Conservation (phyloP, 352 stramenopile genomes). For the Pythium chondricola region DNA sequence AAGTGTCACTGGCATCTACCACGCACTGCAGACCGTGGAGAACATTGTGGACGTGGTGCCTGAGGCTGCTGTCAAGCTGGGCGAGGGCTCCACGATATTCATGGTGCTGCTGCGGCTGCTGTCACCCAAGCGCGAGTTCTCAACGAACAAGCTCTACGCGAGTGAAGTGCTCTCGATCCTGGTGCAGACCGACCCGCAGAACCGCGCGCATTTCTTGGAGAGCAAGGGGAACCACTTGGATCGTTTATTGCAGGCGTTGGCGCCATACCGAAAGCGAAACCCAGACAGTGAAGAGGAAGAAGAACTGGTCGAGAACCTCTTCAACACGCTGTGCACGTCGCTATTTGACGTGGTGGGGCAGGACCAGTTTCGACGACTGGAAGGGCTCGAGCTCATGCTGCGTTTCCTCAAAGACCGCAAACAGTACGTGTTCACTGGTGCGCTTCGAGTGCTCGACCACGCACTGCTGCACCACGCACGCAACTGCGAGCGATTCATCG, state of each 20-base stretch:
- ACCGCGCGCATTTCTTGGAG: slow-evolving; percentile 21
- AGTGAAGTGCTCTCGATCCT: slow-evolving; percentile 66
- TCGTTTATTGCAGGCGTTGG: slow-evolving; percentile 70
- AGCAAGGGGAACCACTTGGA: slow-evolving; percentile 45
- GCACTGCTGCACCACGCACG: slow-evolving; percentile 24
- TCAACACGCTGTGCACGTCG: slow-evolving; percentile 67
- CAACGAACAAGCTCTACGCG: slow-evolving; percentile 50
- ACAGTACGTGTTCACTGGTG: slow-evolving; percentile 46
- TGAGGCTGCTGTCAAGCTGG: slow-evolving; percentile 10
- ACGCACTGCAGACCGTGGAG: slow-evolving; percentile 48
- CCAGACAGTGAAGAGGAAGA: slow-evolving; percentile 55
- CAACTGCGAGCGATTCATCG: slow-evolving; percentile 43
- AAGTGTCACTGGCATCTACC: slow-evolving; percentile 42
- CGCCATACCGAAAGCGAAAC: slow-evolving; percentile 67
- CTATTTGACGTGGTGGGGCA: slow-evolving; percentile 31
- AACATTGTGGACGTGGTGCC: slow-evolving; percentile 44
- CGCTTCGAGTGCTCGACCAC: slow-evolving; percentile 31
- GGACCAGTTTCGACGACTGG: slow-evolving; percentile 28
- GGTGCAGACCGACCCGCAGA: slow-evolving; percentile 31
- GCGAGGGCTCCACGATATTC: slow-evolving; percentile 13
- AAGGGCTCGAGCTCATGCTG: slow-evolving; percentile 91
- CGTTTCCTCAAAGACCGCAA: slow-evolving; percentile 87
- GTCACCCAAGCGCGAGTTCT: slow-evolving; percentile 20
- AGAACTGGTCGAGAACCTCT: slow-evolving; percentile 88
- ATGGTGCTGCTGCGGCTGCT: slow-evolving; percentile 15